These are phyloP conservation scores for Backusella morwellensis DNA, from an alignment of 192 early-diverging fungal genomes.

Conservation along the genomic window DNA sequence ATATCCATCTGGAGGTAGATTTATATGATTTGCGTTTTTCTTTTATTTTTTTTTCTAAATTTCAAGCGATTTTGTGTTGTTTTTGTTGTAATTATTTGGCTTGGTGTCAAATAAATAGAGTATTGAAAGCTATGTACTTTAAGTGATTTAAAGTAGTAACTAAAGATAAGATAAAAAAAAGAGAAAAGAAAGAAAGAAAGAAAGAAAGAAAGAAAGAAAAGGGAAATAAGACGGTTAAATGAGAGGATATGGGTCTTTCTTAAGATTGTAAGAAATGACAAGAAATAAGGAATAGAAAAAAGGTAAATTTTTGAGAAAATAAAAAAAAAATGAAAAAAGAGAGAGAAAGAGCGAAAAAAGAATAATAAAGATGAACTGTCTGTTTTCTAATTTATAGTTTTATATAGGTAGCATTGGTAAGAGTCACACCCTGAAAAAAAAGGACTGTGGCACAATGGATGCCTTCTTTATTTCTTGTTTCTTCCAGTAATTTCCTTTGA, in stretches of 20 bases:
- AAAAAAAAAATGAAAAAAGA: not conserved
- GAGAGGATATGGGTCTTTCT: not conserved
- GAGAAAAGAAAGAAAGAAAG: no score
- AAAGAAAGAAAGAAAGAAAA: not conserved
- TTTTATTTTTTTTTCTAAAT: not conserved
- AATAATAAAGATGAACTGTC: conserved; percentile 25
- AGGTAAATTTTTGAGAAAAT: not conserved
- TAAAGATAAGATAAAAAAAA: not conserved
- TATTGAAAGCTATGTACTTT: not conserved
- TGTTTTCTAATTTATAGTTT: conserved; percentile 6
- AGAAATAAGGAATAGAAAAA: not conserved
- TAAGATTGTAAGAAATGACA: not conserved
- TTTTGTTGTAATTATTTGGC: not conserved
- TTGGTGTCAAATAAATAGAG: not conserved
- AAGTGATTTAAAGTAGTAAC: not conserved
- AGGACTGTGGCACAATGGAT: not conserved
- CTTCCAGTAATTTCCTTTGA: not conserved
- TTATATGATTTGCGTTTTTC: not conserved
- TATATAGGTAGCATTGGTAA: not conserved
- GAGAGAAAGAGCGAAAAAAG: conserved; percentile 8
- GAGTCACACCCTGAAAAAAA: conserved; percentile 4
- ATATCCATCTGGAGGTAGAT: conserved; percentile 6
- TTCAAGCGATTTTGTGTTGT: not conserved
- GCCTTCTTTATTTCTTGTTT: not conserved
- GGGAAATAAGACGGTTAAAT: not conserved